These are phyloP conservation scores for Zymoseptoria ardabiliae DNA, from an alignment of 2,329 filamentous ascomycete species.

Conservation along the genomic window DNA sequence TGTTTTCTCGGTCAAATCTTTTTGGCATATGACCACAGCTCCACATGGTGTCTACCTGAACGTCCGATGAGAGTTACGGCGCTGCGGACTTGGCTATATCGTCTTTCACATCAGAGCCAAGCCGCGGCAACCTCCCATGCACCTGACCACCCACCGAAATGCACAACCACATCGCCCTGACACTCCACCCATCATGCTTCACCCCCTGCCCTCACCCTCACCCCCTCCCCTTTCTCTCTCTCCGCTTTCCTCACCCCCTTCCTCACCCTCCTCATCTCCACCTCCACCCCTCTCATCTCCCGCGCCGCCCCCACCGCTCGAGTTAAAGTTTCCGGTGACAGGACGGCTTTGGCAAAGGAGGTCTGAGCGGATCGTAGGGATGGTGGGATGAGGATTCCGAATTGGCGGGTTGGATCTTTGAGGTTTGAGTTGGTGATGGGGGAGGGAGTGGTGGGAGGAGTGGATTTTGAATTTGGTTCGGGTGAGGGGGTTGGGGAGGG, in stretches of 20 bases:
- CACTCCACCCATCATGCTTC: no score
- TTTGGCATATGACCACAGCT: no score
- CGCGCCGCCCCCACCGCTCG: conserved; percentile 50
- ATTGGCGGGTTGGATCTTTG: conserved; percentile 51
- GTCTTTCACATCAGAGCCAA: no score
- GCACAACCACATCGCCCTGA: no score
- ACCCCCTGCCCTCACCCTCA: neutral
- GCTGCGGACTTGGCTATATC: no score
- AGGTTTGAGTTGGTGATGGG: neutral
- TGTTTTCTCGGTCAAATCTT: no score
- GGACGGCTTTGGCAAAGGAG: conserved; percentile 47
- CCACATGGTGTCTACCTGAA: no score
- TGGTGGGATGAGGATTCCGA: conserved; percentile 46
- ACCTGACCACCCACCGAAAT: no score
- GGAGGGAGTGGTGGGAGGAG: neutral
- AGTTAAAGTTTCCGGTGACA: conserved; percentile 50
- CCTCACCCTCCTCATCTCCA: conserved; percentile 54
- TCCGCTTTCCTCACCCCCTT: conserved; percentile 40
- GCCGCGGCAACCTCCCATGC: no score
- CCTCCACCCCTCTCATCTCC: conserved; percentile 59
- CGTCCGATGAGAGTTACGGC: no score
- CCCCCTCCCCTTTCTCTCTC: conserved; percentile 1
- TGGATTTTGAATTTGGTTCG: neutral
- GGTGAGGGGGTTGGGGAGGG: neutral
- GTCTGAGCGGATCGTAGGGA: conserved; percentile 51